Percentiles rank a stretch among this genome's conserved stretches.
phyloP scores from a whole-genome alignment of 768 basidiomycete species.

The Asterophora lycoperdoides region DNA sequence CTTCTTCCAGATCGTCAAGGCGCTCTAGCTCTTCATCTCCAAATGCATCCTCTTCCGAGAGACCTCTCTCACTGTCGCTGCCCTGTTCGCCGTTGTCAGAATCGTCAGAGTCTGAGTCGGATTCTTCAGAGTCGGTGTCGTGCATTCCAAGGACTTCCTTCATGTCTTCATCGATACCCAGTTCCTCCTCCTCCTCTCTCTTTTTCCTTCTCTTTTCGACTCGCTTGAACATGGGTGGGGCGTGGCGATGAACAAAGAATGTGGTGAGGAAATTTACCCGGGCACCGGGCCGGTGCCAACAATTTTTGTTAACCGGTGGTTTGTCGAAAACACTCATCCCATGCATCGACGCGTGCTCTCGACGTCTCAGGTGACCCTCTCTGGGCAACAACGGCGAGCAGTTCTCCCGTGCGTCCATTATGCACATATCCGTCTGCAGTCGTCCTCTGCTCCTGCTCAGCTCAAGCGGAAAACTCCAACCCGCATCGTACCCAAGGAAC shows the following conservation, averaged over 20 bases:
- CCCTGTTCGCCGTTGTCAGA: conserved; percentile 25
- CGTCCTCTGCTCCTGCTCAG: not conserved
- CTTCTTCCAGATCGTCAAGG: conserved; percentile 22
- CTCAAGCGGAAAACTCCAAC: not conserved
- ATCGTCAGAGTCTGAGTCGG: conserved; percentile 47
- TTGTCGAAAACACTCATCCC: not conserved
- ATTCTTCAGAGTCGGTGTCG: conserved; percentile 76
- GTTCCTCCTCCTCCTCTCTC: conserved; percentile 58
- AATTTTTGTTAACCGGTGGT: conserved; percentile 6
- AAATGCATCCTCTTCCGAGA: conserved; percentile 15
- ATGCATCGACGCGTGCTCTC: conserved; percentile 11
- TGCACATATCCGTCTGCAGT: not conserved
- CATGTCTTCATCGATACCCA: conserved; percentile 51
- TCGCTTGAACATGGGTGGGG: conserved; percentile 67
- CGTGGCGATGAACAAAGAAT: not conserved
- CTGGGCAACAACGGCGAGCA: not conserved
- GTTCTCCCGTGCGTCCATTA: not conserved
- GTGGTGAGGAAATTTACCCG: conserved; percentile 6
- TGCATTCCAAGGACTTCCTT: conserved; percentile 59
- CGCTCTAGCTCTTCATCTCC: conserved; percentile 8
- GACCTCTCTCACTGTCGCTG: conserved; percentile 20
- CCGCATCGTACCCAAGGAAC: not conserved
- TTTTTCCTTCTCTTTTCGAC: conserved; percentile 62
- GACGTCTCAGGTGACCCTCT: conserved; percentile 2
- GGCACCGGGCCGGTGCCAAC: conserved; percentile 17